Percentiles rank a stretch among this genome's conserved stretches.
These are phyloP conservation scores for Aureobasidium sp. DNA, from an alignment of 2,329 filamentous ascomycete species.

Conservation along the genomic window DNA sequence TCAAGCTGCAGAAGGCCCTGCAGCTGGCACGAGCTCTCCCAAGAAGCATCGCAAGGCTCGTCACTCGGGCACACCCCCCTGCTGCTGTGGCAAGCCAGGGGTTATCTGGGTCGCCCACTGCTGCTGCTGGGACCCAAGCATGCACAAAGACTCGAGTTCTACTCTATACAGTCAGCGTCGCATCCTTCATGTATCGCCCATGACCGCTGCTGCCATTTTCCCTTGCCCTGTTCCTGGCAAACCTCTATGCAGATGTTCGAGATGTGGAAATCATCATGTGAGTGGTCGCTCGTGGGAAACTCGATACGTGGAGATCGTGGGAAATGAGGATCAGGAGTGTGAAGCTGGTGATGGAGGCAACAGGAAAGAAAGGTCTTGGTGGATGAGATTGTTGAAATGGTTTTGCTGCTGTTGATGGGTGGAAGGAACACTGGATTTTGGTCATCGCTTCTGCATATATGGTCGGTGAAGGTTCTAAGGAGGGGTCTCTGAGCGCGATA, in stretches of 20 bases:
- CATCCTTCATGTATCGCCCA: not conserved
- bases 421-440: not conserved
- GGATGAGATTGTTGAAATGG: not conserved
- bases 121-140: not conserved
- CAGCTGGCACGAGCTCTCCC: not conserved
- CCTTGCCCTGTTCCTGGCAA: not conserved
- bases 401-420: not conserved
- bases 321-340: not conserved
- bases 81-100: not conserved
- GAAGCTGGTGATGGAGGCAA: too few species aligned
- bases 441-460: not conserved
- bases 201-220: not conserved
- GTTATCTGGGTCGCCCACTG: not conserved
- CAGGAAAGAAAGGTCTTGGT: not conserved
- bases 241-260: not conserved
- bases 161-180: not conserved
- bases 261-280: not conserved
- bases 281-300: not conserved
- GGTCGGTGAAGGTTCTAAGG: too few species aligned
- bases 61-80: not conserved
- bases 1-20: not conserved
- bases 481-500: not conserved
- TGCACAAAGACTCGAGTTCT: not conserved
- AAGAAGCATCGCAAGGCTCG: not conserved
- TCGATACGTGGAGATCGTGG: not conserved